Conservation (phyloP, 106 monocot genomes). For the Dendrobium chrysotoxum region DNA sequence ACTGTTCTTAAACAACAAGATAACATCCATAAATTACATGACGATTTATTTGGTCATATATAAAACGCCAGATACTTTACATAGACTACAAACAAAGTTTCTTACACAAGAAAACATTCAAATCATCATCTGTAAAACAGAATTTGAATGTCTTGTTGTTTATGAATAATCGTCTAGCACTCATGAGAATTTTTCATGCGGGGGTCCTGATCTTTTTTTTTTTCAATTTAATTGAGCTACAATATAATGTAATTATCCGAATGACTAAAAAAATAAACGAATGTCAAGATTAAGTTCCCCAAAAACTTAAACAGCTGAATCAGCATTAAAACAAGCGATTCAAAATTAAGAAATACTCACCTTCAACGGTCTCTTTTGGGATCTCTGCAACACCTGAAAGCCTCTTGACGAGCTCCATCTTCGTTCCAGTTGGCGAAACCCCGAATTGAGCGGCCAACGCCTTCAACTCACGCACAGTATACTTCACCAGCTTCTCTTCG, state of each 20-base stretch:
- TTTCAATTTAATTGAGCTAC: background rate
- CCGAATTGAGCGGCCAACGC: conserved; percentile 25
- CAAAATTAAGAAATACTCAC: background rate
- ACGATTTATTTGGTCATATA: background rate
- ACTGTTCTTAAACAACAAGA: background rate
- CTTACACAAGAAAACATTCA: background rate
- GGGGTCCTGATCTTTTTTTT: background rate
- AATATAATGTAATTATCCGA: background rate
- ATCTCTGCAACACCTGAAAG: conserved; percentile 24
- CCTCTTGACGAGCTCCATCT: conserved; percentile 49
- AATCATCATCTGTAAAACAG: background rate
- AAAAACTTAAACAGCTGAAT: background rate
- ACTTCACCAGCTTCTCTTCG: conserved; percentile 30
- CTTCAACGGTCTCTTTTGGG: conserved; percentile 6
- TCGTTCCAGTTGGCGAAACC: conserved; percentile 36
- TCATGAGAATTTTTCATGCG: background rate
- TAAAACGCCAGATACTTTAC: background rate
- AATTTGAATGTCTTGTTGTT: background rate
- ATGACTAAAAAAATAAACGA: background rate
- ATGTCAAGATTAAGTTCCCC: background rate
- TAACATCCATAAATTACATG: background rate
- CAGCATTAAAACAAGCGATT: background rate
- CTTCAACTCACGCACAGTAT: conserved; percentile 38
- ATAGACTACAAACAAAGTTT: background rate
- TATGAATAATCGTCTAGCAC: background rate